These are phyloP conservation scores for Eucalyptus brandiana DNA, from an alignment of 345 rosid species.

Conservation along the genomic window DNA sequence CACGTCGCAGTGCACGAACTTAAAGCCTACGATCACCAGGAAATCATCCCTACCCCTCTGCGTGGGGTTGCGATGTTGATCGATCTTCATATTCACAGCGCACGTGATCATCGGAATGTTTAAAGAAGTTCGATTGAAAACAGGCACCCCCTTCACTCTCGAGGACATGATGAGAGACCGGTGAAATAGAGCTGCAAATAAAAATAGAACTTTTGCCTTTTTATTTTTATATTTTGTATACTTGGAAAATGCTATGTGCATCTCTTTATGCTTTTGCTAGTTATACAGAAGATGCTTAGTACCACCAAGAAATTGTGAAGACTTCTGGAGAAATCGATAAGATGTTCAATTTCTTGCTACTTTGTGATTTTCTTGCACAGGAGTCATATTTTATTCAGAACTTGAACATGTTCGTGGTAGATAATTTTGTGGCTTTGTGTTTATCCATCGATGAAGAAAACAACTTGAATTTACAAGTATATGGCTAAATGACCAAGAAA, in stretches of 20 bases:
- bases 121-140: background rate
- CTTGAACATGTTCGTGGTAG: background rate
- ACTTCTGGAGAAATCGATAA: background rate
- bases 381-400: background rate
- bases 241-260: background rate
- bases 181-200: background rate
- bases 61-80: background rate
- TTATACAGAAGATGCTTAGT: background rate
- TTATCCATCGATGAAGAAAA: background rate
- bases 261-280: background rate
- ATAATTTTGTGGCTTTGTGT: background rate
- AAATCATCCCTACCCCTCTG: background rate
- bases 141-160: background rate
- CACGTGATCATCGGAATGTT: background rate
- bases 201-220: background rate
- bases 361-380: background rate
- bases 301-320: background rate
- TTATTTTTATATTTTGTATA: background rate
- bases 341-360: background rate
- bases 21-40: slow-evolving; percentile 5
- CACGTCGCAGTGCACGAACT: slow-evolving; percentile 17
- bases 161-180: background rate
- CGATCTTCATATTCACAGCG: background rate
- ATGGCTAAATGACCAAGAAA: background rate
- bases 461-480: background rate